Evolutionary conservation across 306 rosid genomes (phyloP), one percentile per base, ranked within the genome.

Genomic region (Ormosia emarginata): DNA sequence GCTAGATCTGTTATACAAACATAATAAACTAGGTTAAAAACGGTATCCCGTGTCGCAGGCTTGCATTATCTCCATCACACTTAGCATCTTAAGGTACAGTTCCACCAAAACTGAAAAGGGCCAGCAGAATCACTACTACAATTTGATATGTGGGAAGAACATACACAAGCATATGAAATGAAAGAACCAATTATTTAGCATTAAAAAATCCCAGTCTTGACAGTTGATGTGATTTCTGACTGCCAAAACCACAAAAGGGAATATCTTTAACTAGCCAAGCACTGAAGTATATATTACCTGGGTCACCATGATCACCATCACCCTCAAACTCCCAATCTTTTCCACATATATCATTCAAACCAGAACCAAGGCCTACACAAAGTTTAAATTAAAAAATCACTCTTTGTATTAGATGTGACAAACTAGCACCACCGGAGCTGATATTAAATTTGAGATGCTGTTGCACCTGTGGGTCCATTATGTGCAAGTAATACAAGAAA

Each of bases 331-430:
- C 93, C 99, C 99, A 95, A 85, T 95, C 99, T 81, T 87, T 92
- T 66, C 99, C 99, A 85, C 99, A 93, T 33, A 95, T 93, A 88
- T 95, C 99, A 73, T 88, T 82, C 77, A 76, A n/a, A 84, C 78
- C 68, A 64, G 99, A 93, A 81, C 98, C 99, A 86, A 93, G 97
- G 79, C 99, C 99, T 93, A 77, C 74, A 82, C 33, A 69, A 79
- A 59, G 53, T 55, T 58, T 57, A 74, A 81, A 74, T 69, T 55
- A 49, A 84, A 41, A 69, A 62, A 75, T 73, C 69, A 64, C 46
- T 71, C 12, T 80, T 68, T 66, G 77, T 13, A 39, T 64, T 53
- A 63, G 79, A 66, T 66, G 39, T n/a, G 47, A 71, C 65, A 70
- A 69, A 12, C 34, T 8, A 30, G 69, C 53, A 36, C 64, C 40